Evolutionary conservation across 768 basidiomycete species (phyloP), one percentile per base, ranked within the genome.

Genomic region (Suillus bovinus): DNA sequence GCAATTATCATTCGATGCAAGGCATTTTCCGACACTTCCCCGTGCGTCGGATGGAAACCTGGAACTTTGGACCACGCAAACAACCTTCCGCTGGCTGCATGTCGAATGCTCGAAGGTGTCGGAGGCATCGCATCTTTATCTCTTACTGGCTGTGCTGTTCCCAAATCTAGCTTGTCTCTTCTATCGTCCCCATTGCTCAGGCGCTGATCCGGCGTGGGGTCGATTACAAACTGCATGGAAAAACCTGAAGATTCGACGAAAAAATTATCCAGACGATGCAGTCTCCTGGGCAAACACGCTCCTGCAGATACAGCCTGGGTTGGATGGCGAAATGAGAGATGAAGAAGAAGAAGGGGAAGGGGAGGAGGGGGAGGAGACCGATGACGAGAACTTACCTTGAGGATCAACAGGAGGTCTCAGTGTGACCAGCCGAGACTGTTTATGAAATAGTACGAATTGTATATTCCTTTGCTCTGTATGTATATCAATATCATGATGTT

Each of bases 191-290:
- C n/a, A n/a, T n/a, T n/a, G n/a, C n/a, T n/a, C 20, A n/a, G n/a
- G n/a, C n/a, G n/a, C 33, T 8, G 1, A 7, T 22, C 4, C 4
- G n/a, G 22, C 5, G 3, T 53, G 52, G 52, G 5, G 5, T 6
- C 1, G 16, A 5, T 13, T 34, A 1, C 13, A 1, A 14, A 10
- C 6, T 14, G 10, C 3, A 8, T n/a, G n/a, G 31, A 10, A 10
- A 34, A 2, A 34, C 14, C n/a, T 14, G 13, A 7, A 13, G 13
- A 16, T 14, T 6, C n/a, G n/a, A n/a, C 31, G 11, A 33, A 1
- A n/a, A 8, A 34, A 0, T 5, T 6, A 1, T 8, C 31, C 31
- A 13, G 5, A 1, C 3, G 5, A 13, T 6, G 11, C 2, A n/a
- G n/a, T 2, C 17, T 6, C 9, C 33, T 33, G 20, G n/a, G n/a